Evolutionary conservation across 208 protist species (phyloP).

Genomic region (Acanthamoeba lugdunensis): DNA sequence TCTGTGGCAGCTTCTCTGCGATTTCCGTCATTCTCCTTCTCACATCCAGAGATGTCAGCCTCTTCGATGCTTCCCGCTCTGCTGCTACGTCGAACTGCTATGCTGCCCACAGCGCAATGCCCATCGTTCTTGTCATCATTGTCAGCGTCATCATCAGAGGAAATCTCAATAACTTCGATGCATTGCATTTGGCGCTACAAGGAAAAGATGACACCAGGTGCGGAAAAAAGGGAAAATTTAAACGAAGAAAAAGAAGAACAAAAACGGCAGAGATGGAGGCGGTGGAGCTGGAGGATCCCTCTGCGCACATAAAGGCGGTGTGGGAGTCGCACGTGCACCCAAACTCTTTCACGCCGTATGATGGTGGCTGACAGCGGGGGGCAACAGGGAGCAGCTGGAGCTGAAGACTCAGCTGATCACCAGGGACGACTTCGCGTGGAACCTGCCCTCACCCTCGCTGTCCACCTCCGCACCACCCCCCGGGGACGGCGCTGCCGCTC

Average conservation of each 20-base stretch:
- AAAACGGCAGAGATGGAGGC: too few relatives aligned
- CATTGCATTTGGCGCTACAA: neutral
- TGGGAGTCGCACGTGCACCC: neutral
- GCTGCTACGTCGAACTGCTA: too few relatives aligned
- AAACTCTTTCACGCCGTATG: too few relatives aligned
- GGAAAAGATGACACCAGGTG: too few relatives aligned
- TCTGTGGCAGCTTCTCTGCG: neutral
- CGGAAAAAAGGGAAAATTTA: too few relatives aligned
- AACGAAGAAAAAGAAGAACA: too few relatives aligned
- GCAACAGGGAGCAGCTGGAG: slow-evolving; percentile 21
- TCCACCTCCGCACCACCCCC: neutral
- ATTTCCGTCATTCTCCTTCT: too few relatives aligned
- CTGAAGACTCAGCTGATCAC: neutral
- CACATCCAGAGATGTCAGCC: too few relatives aligned
- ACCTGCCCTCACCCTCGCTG: neutral
- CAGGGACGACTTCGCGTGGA: slow-evolving; percentile 38
- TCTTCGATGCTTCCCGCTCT: too few relatives aligned
- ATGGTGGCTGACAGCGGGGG: too few relatives aligned
- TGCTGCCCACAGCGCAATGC: too few relatives aligned
- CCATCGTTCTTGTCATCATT: neutral
- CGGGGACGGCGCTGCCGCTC: neutral
- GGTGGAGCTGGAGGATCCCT: neutral
- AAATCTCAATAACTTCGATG: neutral
- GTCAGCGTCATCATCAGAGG: neutral
- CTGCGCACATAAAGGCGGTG: too few relatives aligned